Percentiles rank a stretch among this genome's conserved stretches.
These are phyloP conservation scores for Nakaseomyces delphensis DNA, from an alignment of 1,139 yeast genomes.

Conservation along the genomic window DNA sequence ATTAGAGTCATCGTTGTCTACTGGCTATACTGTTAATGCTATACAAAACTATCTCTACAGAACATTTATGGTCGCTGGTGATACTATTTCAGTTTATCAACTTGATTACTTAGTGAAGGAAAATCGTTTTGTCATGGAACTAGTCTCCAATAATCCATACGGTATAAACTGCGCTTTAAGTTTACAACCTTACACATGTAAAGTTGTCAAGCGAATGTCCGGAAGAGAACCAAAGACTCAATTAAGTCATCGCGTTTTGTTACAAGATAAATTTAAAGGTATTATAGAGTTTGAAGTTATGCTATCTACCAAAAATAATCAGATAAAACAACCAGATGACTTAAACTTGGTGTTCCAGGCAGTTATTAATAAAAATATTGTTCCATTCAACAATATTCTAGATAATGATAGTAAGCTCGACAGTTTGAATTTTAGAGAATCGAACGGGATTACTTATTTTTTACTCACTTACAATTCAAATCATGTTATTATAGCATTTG, in stretches of 20 bases:
- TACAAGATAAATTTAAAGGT: slow-evolving; percentile 2
- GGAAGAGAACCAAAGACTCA: neutral
- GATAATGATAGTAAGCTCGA: neutral
- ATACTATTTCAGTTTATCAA: slow-evolving; percentile 16
- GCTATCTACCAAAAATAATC: neutral
- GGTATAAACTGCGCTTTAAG: neutral
- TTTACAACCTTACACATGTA: neutral
- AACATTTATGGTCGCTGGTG: slow-evolving; percentile 20
- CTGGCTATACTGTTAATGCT: slow-evolving; percentile 14
- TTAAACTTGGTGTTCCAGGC: neutral
- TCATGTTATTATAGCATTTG: neutral
- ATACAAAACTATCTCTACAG: slow-evolving; percentile 17
- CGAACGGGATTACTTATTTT: neutral
- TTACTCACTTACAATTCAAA: neutral
- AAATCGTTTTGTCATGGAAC: slow-evolving; percentile 17
- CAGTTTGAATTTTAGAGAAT: neutral
- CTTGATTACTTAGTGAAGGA: slow-evolving; percentile 25
- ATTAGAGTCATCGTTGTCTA: slow-evolving; percentile 15
- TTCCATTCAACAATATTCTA: neutral
- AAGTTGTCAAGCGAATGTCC: neutral
- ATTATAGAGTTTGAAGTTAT: neutral
- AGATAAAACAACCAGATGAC: neutral
- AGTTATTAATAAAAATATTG: neutral
- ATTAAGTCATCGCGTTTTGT: neutral
- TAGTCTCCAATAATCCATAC: slow-evolving; percentile 13